Evolutionary conservation across 768 basidiomycete species (phyloP).

Genomic region (Paxillus involutus): DNA sequence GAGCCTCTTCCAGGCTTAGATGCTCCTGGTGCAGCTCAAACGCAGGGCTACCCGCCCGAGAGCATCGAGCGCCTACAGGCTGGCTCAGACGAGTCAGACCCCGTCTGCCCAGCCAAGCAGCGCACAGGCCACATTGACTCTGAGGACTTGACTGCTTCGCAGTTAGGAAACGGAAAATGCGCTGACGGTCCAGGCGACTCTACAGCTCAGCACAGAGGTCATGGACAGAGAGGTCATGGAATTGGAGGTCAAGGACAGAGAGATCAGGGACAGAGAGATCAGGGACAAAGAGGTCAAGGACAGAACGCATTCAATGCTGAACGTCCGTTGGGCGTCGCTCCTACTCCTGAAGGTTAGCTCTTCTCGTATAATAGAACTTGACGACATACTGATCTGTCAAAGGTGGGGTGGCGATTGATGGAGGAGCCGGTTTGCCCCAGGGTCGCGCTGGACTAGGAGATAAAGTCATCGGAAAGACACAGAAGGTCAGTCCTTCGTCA

Average conservation of each 20-base stretch:
- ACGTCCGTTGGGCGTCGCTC: slow-evolving; percentile 38
- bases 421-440: slow-evolving; percentile 21
- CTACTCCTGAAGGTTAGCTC: slow-evolving; percentile 32
- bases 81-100: background rate
- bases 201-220: background rate
- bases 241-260: slow-evolving; percentile 10
- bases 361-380: background rate
- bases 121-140: slow-evolving; percentile 22
- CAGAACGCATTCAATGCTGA: slow-evolving; percentile 30
- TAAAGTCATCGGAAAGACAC: slow-evolving; percentile 57
- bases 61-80: slow-evolving; percentile 31
- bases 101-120: slow-evolving; percentile 16
- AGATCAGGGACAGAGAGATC: slow-evolving; percentile 9
- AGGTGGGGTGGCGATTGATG: slow-evolving; percentile 28
- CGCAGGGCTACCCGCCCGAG: slow-evolving; percentile 39
- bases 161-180: background rate
- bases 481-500: slow-evolving; percentile 41
- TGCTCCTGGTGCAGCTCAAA: slow-evolving; percentile 22
- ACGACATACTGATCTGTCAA: background rate
- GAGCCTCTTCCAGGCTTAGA: slow-evolving; percentile 49
- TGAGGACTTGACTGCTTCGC: background rate
- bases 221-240: slow-evolving; percentile 8
- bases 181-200: slow-evolving; percentile 1
- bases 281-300: background rate
- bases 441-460: slow-evolving; percentile 47